Base-by-base conservation (phyloP, 1,139 yeast genomes). In the Maudiozyma humilis region DNA sequence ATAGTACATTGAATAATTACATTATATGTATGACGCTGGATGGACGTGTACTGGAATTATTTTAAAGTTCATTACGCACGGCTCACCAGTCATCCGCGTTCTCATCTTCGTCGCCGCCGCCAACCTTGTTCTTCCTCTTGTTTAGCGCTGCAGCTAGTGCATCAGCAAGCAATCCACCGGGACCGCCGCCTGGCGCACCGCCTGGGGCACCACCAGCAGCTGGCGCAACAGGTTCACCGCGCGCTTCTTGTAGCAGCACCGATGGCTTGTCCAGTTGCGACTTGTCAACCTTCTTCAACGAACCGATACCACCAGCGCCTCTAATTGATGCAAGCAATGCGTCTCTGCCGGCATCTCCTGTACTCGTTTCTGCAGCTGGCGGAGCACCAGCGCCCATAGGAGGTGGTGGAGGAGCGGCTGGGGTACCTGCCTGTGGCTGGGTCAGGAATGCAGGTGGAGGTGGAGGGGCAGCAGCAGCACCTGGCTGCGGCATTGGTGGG, bases 261-360 rank as follows among this genome's bases (percentile, higher is more conserved):
- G 80, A 80, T 2, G 96, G 95, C 50, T 71, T 75, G 35, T 89
- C 96, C 41, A 88, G 68, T 54, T 83, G 89, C 0, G 87, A 66
- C 63, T 88, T 89, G 62, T 91, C 96, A 4, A 83, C 82, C 61
- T 82, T 85, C 51, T 72, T 78, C 51, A 89, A 72, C 3, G 76
- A 60, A 0, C 81, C 81, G 12, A 88, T 43, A 43, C 88, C 86
- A n/a, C 82, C 82, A 0, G 95, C 80, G 30, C 82, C 77, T 56
- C 95, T 73, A 53, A 89, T 91, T 0, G 96, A 86, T 0, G 95
- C 87, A 47, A 91, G 67, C 38, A 91, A 72, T 0, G 95, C 95
- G 62, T 85, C 95, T 55, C 95, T 72, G 0, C 79, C 79, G 1
- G 71, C 67, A 51, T 73, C 87, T 1, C 72, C 75, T 1, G 71